phyloP scores from a whole-genome alignment of 2,329 filamentous ascomycete species.

The Alternaria brassicicola region DNA sequence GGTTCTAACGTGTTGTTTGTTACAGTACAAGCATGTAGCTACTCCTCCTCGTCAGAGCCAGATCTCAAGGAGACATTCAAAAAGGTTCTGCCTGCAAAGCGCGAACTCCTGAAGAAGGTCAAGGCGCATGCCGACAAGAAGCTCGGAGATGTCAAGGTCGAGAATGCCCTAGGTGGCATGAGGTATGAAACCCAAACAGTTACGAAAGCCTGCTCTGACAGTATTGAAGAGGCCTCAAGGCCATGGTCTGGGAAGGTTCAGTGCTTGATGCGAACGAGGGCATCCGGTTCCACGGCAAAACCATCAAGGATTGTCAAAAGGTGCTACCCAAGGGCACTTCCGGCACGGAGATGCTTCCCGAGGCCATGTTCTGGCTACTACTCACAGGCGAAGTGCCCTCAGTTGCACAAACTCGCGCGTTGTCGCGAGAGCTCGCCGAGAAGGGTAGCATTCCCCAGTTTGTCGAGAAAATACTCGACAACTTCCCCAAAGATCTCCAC shows the following conservation, averaged over 20 bases:
- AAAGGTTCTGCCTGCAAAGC: slow-evolving; percentile 85
- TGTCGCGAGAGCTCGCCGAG: slow-evolving; percentile 86
- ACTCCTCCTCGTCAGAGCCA: slow-evolving; percentile 78
- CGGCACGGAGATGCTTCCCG: slow-evolving; percentile 95
- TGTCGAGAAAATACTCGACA: slow-evolving; percentile 84
- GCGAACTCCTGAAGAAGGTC: slow-evolving; percentile 91
- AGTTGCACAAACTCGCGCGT: slow-evolving; percentile 76
- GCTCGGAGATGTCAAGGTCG: slow-evolving; percentile 90
- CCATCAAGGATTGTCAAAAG: slow-evolving; percentile 96
- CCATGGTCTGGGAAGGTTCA: slow-evolving; percentile 98
- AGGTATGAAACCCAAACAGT: slow-evolving; percentile 56
- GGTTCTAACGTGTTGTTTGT: slow-evolving; percentile 19
- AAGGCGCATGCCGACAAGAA: slow-evolving; percentile 82
- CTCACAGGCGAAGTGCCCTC: slow-evolving; percentile 91
- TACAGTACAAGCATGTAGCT: slow-evolving; percentile 59
- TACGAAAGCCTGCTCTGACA: slow-evolving; percentile 14
- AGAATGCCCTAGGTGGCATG: slow-evolving; percentile 96
- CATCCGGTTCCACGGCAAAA: slow-evolving; percentile 96
- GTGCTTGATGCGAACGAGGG: slow-evolving; percentile 96
- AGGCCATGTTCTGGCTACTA: slow-evolving; percentile 99
- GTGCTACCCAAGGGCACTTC: slow-evolving; percentile 90
- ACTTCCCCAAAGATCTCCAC: slow-evolving; percentile 87
- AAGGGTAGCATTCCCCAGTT: slow-evolving; percentile 83
- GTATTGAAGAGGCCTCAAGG: slow-evolving; percentile 74
- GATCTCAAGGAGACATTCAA: slow-evolving; percentile 88